Conservation (phyloP, 2,329 filamentous ascomycete species). For the Fusarium sp. region DNA sequence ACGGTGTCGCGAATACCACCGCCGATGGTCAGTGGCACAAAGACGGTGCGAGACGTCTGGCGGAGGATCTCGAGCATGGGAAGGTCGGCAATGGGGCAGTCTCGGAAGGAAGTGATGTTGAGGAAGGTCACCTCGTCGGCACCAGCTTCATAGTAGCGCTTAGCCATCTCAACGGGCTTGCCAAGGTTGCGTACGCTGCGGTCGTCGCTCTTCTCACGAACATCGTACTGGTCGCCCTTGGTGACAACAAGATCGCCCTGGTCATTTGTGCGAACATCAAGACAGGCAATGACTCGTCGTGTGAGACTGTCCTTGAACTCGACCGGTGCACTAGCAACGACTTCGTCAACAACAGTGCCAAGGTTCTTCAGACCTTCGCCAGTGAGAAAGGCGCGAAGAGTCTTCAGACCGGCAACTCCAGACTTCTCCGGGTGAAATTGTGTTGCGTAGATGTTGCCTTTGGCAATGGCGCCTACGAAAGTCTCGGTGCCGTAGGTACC, state of each 20-base stretch:
- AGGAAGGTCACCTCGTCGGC: constrained; percentile 97
- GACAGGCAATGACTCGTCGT: constrained; percentile 92
- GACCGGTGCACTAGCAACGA: constrained; percentile 22
- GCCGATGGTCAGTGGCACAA: constrained; percentile 94
- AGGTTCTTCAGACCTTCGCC: constrained; percentile 71
- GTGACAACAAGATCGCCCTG: constrained; percentile 95
- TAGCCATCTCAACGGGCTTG: constrained; percentile 95
- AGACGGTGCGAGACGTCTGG: constrained; percentile 88
- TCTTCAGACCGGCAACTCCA: constrained; percentile 85
- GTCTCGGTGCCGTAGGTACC: constrained; percentile 88
- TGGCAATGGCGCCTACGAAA: constrained; percentile 91
- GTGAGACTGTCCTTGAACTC: constrained; percentile 77
- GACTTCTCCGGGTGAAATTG: constrained; percentile 99
- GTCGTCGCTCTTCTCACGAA: constrained; percentile 82
- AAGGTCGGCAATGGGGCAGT: constrained; percentile 90
- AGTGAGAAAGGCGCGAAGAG: constrained; percentile 88
- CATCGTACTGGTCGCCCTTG: constrained; percentile 98
- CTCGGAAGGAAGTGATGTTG: constrained; percentile 98
- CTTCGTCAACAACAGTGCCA: constrained; percentile 30
- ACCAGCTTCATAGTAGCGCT: constrained; percentile 94
- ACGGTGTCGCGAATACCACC: constrained; percentile 94
- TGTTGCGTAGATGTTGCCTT: constrained; percentile 87
- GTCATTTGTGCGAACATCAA: constrained; percentile 96
- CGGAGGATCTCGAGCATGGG: constrained; percentile 97
- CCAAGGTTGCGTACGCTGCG: constrained; percentile 87